Base-by-base conservation (phyloP, 345 rosid genomes). In the Noccaea bulbosa region DNA sequence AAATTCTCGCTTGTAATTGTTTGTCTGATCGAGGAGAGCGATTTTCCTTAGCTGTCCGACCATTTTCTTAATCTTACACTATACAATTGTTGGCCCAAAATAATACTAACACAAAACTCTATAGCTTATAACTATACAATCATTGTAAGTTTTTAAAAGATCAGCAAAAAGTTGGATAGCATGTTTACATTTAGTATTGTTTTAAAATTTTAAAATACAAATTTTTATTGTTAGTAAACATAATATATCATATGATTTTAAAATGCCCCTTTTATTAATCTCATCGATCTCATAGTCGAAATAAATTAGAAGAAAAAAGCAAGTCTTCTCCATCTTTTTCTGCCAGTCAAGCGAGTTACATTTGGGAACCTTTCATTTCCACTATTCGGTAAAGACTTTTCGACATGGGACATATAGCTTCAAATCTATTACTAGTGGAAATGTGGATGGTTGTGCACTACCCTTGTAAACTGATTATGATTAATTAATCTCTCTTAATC, bases 41-140 rank as follows among this genome's bases (percentile, higher is more conserved):
- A 61, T 74, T 47, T 60, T 67, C 56, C 22, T 60, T 67, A 74
- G 78, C 73, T 74, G 78, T 74, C 78, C 72, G 53, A 57, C 67
- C 72, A 52, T 62, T 72, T 72, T 35, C 39, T 53, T 27, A 49
- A 50, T 20, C 14, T 30, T 64, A 37, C 34, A 50, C 38, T 63
- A 5, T 48, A 20, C 16, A 11, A 20, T 64, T 64, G 67, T 62
- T 62, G 30, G 53, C 40, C 14, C 40, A 0, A 15, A 62, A 43
- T 10, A 30, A 43, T 10, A n/a, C n/a, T n/a, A 30, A 8, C n/a
- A 12, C 24, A 16, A 10, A 15, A 34, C 27, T 15, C 61, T 35
- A 35, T 40, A 15, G 43, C 61, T 27, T 27, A 4, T 27, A 4
- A 27, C 30, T 16, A 10, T 17, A 56, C 44, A 0, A 9, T 14